Conservation (phyloP, 371 early-diverging fungal species). For the Batkoa obscura region DNA sequence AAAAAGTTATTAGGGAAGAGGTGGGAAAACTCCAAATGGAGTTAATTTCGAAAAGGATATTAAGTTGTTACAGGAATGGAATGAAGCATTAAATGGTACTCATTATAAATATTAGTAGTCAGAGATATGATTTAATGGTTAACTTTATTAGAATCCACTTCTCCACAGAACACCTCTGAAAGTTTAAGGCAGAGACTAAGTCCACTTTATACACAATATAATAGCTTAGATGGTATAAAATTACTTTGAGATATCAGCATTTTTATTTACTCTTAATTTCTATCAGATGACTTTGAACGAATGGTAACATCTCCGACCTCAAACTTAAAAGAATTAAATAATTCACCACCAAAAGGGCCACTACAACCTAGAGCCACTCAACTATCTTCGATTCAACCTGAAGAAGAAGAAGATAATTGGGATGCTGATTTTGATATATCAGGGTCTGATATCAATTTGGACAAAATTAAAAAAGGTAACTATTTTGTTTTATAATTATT, state of each 20-base stretch:
- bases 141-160: not conserved
- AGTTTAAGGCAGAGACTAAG: not conserved
- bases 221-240: not conserved
- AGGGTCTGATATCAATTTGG: slow-evolving; percentile 11
- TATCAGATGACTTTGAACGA: no score
- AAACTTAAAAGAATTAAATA: slow-evolving; percentile 3
- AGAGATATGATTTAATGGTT: not conserved
- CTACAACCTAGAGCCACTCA: not conserved
- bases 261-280: not conserved
- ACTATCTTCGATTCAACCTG: slow-evolving; percentile 10
- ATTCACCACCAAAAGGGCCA: not conserved
- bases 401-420: slow-evolving; percentile 17
- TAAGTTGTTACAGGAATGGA: slow-evolving; percentile 18
- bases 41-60: slow-evolving; percentile 13
- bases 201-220: not conserved
- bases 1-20: not conserved
- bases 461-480: slow-evolving; percentile 11
- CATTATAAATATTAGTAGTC: no score
- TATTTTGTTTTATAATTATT: slow-evolving; percentile 7
- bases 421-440: slow-evolving; percentile 22
- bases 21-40: not conserved
- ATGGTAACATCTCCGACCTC: not conserved
- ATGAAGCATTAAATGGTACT: slow-evolving; percentile 13
- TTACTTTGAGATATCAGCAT: not conserved
- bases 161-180: not conserved